Percentiles rank a stretch among this genome's conserved stretches.
Conservation (phyloP, 257 asterid genomes). For the Solanum medicagineum region DNA sequence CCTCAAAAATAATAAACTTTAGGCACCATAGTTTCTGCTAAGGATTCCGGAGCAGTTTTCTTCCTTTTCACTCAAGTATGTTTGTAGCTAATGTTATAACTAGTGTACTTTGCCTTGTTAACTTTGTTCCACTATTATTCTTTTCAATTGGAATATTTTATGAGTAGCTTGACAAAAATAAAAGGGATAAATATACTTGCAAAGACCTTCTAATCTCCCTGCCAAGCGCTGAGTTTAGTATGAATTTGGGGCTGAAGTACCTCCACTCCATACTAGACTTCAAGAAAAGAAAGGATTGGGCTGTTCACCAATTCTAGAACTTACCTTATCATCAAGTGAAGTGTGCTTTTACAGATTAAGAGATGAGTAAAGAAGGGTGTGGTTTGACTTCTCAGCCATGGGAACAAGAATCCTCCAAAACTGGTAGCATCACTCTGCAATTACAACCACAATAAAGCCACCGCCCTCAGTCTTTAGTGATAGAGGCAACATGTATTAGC, state of each 20-base stretch:
- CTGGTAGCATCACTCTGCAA: not conserved
- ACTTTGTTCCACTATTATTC: not conserved
- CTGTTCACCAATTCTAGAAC: not conserved
- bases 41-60: not conserved
- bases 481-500: not conserved
- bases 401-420: not conserved
- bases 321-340: not conserved
- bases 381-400: not conserved
- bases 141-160: not conserved
- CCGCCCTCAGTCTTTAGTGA: not conserved
- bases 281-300: not conserved
- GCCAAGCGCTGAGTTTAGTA: not conserved
- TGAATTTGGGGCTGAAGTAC: not conserved
- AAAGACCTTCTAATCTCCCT: not conserved
- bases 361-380: not conserved
- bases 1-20: too few species aligned
- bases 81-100: not conserved
- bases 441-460: not conserved
- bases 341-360: not conserved
- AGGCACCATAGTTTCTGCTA: not conserved
- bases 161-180: not conserved
- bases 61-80: not conserved
- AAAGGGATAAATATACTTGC: not conserved
- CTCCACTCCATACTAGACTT: not conserved
- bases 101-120: not conserved